phyloP scores from a whole-genome alignment of 768 basidiomycete species.

The Megacollybia marginata region DNA sequence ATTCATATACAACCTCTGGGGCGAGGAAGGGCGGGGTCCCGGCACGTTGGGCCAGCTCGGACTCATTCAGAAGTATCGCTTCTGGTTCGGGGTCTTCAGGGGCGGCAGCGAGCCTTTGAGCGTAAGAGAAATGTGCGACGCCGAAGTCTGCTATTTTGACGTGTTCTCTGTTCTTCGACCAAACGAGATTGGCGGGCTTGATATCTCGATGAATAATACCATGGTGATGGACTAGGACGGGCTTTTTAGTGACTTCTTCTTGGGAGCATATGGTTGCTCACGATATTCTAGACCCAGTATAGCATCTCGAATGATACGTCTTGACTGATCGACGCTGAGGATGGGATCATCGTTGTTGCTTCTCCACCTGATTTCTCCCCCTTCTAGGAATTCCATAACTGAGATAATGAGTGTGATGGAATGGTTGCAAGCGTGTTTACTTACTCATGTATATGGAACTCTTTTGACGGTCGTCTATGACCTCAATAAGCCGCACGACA shows the following conservation, averaged over 20 bases:
- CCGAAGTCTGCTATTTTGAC: conserved; percentile 99
- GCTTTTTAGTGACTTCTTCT: not conserved
- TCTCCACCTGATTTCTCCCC: conserved; percentile 93
- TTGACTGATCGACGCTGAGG: conserved; percentile 75
- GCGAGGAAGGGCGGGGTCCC: conserved; percentile 96
- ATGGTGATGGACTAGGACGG: conserved; percentile 76
- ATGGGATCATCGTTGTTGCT: conserved; percentile 57
- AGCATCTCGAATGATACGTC: conserved; percentile 87
- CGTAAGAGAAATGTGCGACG: conserved; percentile 85
- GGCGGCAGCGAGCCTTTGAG: conserved; percentile 68
- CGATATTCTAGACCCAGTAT: conserved; percentile 93
- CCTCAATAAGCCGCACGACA: conserved; percentile 84
- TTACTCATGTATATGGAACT: conserved; percentile 92
- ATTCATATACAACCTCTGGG: conserved; percentile 85
- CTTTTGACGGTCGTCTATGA: conserved; percentile 86
- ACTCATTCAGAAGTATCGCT: conserved; percentile 71
- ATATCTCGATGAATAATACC: conserved; percentile 99
- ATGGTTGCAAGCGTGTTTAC: conserved; percentile 22
- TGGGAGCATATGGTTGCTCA: conserved; percentile 34
- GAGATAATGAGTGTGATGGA: conserved; percentile 1
- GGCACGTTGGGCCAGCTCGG: conserved; percentile 82
- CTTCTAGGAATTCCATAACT: conserved; percentile 97
- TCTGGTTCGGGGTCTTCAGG: conserved; percentile 41
- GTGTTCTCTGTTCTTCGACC: conserved; percentile 74
- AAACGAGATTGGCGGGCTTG: conserved; percentile 95